Percentiles rank a stretch among this genome's conserved stretches.
Evolutionary conservation across 2,329 filamentous ascomycete species (phyloP).

Genomic region (Diplodia corticola): DNA sequence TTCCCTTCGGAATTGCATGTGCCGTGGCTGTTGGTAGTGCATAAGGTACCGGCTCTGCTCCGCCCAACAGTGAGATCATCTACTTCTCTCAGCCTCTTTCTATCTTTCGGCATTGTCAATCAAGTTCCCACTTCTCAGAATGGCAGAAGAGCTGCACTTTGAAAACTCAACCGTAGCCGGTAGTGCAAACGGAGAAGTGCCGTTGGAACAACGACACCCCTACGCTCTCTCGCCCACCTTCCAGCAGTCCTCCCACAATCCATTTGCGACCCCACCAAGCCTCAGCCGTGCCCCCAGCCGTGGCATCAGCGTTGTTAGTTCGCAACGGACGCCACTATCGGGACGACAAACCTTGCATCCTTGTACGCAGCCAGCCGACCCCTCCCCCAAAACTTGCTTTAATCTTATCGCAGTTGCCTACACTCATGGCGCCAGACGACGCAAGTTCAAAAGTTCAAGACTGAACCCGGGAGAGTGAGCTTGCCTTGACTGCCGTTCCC

Average conservation of each 20-base stretch:
- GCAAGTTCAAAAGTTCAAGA: constrained; percentile 41
- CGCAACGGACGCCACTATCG: neutral
- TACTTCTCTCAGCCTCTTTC: too few species aligned
- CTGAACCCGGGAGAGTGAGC: constrained; percentile 26
- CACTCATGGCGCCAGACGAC: neutral
- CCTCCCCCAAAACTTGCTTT: neutral
- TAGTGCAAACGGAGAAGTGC: neutral
- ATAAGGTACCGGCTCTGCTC: neutral
- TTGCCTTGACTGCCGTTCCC: neutral
- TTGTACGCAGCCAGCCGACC: neutral
- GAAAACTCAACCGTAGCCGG: neutral
- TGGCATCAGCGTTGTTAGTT: neutral
- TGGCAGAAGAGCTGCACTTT: neutral
- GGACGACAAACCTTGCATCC: neutral
- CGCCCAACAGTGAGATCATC: too few species aligned
- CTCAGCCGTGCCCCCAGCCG: neutral
- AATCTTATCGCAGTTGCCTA: neutral
- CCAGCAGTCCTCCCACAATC: neutral
- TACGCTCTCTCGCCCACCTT: neutral
- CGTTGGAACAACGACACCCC: neutral
- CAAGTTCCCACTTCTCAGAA: neutral
- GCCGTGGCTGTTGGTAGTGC: neutral
- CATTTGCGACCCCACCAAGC: neutral
- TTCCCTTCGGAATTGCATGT: neutral
- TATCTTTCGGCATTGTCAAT: too few species aligned